phyloP scores from a whole-genome alignment of 352 stramenopile species.

The Globisporangium radiosum region DNA sequence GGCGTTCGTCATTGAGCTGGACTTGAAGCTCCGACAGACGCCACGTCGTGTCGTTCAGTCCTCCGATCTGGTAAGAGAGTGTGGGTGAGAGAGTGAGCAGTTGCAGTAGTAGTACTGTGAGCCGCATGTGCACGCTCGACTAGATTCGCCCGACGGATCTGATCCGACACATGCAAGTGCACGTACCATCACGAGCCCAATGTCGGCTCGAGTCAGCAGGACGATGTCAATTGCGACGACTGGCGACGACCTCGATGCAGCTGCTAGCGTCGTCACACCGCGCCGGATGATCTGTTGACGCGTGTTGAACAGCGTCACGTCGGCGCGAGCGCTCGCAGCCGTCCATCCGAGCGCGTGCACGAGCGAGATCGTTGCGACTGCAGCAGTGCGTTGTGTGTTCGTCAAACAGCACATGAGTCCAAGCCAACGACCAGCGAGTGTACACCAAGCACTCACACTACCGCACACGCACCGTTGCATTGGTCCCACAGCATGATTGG shows the following conservation, averaged over 20 bases:
- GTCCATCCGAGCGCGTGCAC: conserved; percentile 13
- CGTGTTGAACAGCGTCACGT: conserved; percentile 17
- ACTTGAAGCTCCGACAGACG: conserved; percentile 27
- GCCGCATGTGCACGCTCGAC: too few species aligned
- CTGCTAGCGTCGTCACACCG: conserved; percentile 5
- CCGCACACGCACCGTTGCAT: conserved; percentile 24
- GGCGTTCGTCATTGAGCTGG: conserved; percentile 19
- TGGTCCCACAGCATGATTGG: conserved; percentile 19
- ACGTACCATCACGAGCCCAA: conserved; percentile 12
- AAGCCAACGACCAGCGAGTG: not conserved
- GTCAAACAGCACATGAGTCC: too few species aligned
- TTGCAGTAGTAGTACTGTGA: not conserved
- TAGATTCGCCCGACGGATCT: not conserved
- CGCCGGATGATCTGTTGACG: conserved; percentile 14
- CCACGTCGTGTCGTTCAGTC: conserved; percentile 9
- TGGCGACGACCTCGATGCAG: not conserved
- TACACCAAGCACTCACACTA: not conserved
- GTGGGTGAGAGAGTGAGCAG: not conserved
- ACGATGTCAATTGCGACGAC: conserved; percentile 3
- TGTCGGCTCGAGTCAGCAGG: not conserved
- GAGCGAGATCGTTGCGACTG: conserved; percentile 28
- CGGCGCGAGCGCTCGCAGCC: conserved; percentile 4
- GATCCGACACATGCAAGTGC: not conserved
- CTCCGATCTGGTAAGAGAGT: conserved; percentile 13
- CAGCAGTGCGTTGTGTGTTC: not conserved